Evolutionary conservation across 139 green algal species (phyloP).

Genomic region (Edaphochlamys debaryana): DNA sequence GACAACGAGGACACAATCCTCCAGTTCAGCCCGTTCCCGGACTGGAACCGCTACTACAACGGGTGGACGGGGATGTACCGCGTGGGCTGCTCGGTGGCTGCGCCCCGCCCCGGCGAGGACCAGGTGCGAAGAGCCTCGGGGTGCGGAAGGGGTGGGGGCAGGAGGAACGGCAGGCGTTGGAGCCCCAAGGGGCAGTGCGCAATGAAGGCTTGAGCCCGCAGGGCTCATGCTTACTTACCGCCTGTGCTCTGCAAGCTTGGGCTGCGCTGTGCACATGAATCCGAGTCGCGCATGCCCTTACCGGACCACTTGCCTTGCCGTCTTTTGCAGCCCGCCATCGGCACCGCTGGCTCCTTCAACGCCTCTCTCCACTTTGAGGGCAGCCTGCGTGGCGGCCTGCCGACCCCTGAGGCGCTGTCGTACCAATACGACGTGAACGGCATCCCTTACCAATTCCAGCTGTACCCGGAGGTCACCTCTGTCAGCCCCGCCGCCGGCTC

Average conservation of each 20-base stretch:
- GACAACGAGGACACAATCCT: not conserved
- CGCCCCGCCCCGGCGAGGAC: not conserved
- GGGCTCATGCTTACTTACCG: not conserved
- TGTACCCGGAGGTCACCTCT: conserved; percentile 44
- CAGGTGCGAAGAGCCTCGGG: too few relatives aligned
- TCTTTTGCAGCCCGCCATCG: conserved; percentile 31
- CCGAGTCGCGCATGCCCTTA: not conserved
- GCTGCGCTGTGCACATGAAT: not conserved
- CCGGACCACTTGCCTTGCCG: not conserved
- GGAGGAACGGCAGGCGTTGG: not conserved
- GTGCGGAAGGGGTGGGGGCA: not conserved
- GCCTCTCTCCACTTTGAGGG: conserved; percentile 46
- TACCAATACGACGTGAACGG: conserved; percentile 33
- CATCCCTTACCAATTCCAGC: conserved; percentile 54
- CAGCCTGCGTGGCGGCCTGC: conserved; percentile 38
- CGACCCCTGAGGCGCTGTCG: not conserved
- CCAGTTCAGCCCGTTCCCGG: not conserved
- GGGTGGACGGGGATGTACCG: not conserved
- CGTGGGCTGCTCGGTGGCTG: conserved; percentile 1
- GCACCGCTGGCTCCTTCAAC: conserved; percentile 34
- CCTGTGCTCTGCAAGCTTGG: too few relatives aligned
- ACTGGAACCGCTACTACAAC: not conserved
- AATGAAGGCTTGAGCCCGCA: not conserved
- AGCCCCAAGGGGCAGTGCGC: not conserved
- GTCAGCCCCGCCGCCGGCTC: conserved; percentile 41